Evolutionary conservation across 208 protist genomes (phyloP), one percentile per base, ranked within the genome.

Genomic region (Crithidia mellificae): DNA sequence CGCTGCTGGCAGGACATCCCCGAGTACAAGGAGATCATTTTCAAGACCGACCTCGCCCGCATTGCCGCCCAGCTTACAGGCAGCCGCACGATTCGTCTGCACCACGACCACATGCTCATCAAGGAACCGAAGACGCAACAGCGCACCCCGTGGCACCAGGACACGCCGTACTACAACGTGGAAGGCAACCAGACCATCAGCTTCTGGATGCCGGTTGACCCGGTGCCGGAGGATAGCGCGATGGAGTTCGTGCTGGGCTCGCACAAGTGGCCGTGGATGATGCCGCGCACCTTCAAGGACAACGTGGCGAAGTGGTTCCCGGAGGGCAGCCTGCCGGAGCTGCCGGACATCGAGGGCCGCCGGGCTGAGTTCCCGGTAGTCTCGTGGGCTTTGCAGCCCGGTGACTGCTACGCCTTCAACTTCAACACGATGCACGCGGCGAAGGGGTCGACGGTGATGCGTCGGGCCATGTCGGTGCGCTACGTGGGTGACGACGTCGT

Each of bases 91-190:
- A 53, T 74, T 25, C 72, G 76, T 54, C 72, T 82, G 27, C 72
- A 78, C 70, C 68, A 85, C 72, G 75, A 77, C 52, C 72, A 81
- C 70, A 74, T 72, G 55, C 68, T 85, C 44, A 65, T 78, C 61
- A 85, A 85, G 66, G 68, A 81, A 52, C 57, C 72, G 39, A 81
- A 77, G 68, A 78, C 80, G 22, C 39, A 76, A 55, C 71, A 72
- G 63, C 68, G 58, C 44, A 79, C 80, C 25, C 71, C 73, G 49
- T 81, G 74, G 82, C 78, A 81, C 69, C 78, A 80, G 74, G 78
- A 81, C 44, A 76, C 66, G 32, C 82, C 78, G 7, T 81, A 80
- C 68, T 87, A 84, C 68, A 87, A 81, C 68, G 57, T 84, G 55
- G 68, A 80, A 27, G 82, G 78, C 46, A 68, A 70, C 38, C 77